Evolutionary conservation across 345 rosid species (phyloP).

Genomic region (Adansonia digitata): DNA sequence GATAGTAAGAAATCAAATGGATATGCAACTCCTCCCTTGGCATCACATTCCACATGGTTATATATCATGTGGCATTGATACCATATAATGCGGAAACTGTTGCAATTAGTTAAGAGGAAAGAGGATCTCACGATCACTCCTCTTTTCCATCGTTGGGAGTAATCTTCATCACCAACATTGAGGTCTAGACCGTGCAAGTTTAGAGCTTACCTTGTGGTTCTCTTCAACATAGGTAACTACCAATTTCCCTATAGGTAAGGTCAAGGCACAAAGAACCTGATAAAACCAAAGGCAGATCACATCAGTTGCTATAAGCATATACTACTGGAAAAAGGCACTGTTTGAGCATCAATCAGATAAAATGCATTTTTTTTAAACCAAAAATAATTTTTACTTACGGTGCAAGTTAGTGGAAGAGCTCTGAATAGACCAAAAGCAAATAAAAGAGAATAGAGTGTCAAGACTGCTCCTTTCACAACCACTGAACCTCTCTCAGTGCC

Average conservation of each 20-base stretch:
- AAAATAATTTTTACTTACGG: conserved; percentile 41
- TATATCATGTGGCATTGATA: background rate
- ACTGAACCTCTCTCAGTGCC: conserved; percentile 64
- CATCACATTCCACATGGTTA: background rate
- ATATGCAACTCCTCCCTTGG: background rate
- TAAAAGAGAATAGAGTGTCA: conserved; percentile 40
- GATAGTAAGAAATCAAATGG: background rate
- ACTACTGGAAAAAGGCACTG: too few species aligned
- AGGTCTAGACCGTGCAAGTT: background rate
- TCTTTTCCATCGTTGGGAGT: too few species aligned
- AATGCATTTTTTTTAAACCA: background rate
- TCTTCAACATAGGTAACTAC: conserved; percentile 62
- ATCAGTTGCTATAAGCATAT: background rate
- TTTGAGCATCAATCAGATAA: background rate
- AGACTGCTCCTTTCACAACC: conserved; percentile 44
- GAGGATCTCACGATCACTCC: background rate
- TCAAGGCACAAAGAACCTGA: conserved; percentile 68
- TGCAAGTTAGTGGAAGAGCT: conserved; percentile 58
- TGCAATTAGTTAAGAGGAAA: background rate
- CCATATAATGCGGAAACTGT: background rate
- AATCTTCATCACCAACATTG: background rate
- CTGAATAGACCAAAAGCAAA: conserved; percentile 46
- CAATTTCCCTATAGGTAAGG: conserved; percentile 62
- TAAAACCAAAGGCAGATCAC: conserved; percentile 12
- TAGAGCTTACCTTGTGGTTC: conserved; percentile 56